Base-by-base conservation (phyloP, 2,329 filamentous ascomycete species). In the Phialophora macrospora region DNA sequence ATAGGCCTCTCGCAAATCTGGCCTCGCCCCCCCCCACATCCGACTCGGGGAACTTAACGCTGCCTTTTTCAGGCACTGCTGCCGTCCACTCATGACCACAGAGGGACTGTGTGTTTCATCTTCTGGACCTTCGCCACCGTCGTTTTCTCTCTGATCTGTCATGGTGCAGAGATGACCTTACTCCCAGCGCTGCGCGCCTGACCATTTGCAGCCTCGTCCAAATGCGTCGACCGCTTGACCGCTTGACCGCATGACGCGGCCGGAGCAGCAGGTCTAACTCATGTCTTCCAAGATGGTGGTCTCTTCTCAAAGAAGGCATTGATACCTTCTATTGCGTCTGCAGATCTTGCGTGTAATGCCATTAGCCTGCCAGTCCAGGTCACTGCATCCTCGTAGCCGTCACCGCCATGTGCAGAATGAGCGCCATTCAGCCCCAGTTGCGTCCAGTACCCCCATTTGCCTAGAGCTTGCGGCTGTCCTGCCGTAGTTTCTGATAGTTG, bases 371-470 rank as follows among this genome's bases (percentile, higher is more conserved):
- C 70, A 12, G 70, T 54, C 70, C 70, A 72, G 26, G 64, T 34
- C 12, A 70, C 70, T 22, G 70, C 70, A 61, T 72, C 70, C 60
- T 72, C 70, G 59, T 72, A 72, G 8, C 69, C 70, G 56, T 72
- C 69, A 32, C 65, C 67, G 12, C 70, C 70, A 4, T 62, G 51
- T 30, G 58, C 55, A 24, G 58, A 51, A 26, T 28, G 11, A 5
- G 46, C 17, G 9, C 68, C 68, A 11, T 38, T 66, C 26, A 71
- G 54, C n/a, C 58, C 59, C 38, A 71, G 17, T 24, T 72, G 70
- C 20, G 70, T 72, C 67, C 68, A 72, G 41, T 70, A 72, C 24
- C 63, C 70, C 70, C 70, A 72, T 62, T 72, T 72, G 12, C 70
- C 70, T 14, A 72, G 57, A 17, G 70, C 70, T 41, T 70, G 69